Evolutionary conservation across 179 eudicot genomes (phyloP).

Genomic region (Sideroxylon spinosum): DNA sequence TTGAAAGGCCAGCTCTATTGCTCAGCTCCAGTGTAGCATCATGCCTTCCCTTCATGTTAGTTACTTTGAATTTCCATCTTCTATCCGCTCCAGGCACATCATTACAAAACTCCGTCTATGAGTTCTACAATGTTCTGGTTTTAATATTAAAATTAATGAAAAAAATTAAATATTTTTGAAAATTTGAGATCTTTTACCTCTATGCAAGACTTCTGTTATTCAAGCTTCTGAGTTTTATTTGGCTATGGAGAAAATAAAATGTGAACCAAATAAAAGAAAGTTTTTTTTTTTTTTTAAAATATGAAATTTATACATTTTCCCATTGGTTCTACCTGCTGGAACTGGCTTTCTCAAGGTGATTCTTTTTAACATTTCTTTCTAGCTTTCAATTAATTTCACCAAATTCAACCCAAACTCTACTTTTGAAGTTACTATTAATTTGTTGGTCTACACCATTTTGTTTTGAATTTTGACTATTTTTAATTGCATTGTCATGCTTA

Average conservation of each 20-base stretch:
- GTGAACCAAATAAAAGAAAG: too few relatives aligned
- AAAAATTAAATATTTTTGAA: too few relatives aligned
- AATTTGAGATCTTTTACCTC: too few relatives aligned
- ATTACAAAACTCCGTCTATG: neutral
- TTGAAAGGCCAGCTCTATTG: neutral
- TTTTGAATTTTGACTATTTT: neutral
- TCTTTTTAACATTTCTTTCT: neutral
- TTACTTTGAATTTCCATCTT: neutral
- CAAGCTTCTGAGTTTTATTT: too few relatives aligned
- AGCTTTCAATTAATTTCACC: too few relatives aligned
- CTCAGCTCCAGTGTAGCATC: neutral
- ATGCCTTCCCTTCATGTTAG: neutral
- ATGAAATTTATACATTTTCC: too few relatives aligned
- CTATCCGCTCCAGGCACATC: neutral
- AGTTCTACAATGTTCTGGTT: neutral
- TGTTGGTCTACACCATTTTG: neutral
- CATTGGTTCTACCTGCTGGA: slow-evolving; percentile 59
- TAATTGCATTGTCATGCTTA: neutral
- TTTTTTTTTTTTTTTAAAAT: too few relatives aligned
- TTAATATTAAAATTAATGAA: neutral
- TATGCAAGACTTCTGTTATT: too few relatives aligned
- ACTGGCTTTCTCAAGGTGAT: slow-evolving; percentile 64
- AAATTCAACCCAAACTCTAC: neutral
- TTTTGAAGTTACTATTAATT: neutral
- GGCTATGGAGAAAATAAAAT: too few relatives aligned